Evolutionary conservation across 2,329 filamentous ascomycete genomes (phyloP), one percentile per base, ranked within the genome.

Genomic region (Hymenoscyphus linearis): DNA sequence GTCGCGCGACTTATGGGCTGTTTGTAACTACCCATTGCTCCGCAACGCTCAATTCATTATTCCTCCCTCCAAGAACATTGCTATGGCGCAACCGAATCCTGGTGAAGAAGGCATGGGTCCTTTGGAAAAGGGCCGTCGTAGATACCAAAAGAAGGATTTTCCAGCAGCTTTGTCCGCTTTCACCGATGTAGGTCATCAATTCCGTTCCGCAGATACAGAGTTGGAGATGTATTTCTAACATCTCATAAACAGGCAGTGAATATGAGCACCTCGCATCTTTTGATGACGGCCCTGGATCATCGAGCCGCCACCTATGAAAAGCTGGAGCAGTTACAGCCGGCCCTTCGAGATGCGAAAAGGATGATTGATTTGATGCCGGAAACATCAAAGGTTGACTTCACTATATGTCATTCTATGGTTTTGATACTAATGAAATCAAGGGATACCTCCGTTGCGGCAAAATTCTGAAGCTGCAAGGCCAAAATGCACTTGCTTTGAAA

Each of bases 381-480:
- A 35, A 55, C 63, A 44, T 68, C 72, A 16, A 73, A 72, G 62
- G 72, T 70, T 60, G 55, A 59, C 22, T 26, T 34, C 40, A 9
- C n/a, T 34, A 25, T 25, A 31, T 37, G 2, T 10, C 2, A 7
- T 54, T 13, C 13, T 13, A 12, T 5, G 4, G 27, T 26, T 50
- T 22, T 54, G 25, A 22, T 3, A 40, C 36, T 62, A n/a, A 57
- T 7, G 52, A 52, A 5, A 18, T 35, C 3, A 18, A 74, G 71
- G 72, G 72, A 22, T 74, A 74, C 61, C 67, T 74, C 50, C 62
- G 72, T 60, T 71, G 69, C 60, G 72, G 68, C 5, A 73, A 74
- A 59, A 47, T 72, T 6, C 62, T 74, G 50, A 68, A 70, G 37
- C 60, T 73, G 7, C 70, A 67, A 60, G 64, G 64, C 13, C 63